Conservation (phyloP, 2,329 filamentous ascomycete species). For the Didymosphaeria variabile region DNA sequence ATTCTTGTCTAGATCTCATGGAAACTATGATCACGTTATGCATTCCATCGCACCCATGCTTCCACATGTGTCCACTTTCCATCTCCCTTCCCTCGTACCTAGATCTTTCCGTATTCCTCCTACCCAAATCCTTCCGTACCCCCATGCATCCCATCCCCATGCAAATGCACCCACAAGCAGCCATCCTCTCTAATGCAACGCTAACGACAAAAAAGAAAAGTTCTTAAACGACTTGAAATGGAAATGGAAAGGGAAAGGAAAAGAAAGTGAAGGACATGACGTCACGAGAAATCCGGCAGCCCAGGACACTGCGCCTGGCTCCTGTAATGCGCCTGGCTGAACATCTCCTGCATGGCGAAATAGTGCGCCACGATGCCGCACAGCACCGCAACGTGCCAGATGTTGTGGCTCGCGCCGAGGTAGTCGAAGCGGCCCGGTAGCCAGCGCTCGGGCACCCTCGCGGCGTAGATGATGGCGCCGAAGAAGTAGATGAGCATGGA, state of each 20-base stretch:
- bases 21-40: too few relatives aligned
- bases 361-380: constrained; percentile 98
- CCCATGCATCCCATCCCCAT: background rate
- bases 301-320: constrained; percentile 46
- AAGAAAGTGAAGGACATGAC: constrained; percentile 2
- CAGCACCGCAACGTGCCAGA: constrained; percentile 95
- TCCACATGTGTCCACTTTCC: too few relatives aligned
- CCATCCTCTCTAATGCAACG: constrained; percentile 11
- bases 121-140: background rate
- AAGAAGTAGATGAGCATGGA: constrained; percentile 84
- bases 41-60: too few relatives aligned
- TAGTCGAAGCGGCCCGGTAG: constrained; percentile 94
- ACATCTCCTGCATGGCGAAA: constrained; percentile 93
- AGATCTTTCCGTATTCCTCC: background rate
- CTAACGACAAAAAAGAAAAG: background rate
- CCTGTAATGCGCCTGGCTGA: constrained; percentile 63
- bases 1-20: too few relatives aligned
- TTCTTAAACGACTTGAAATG: background rate
- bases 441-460: constrained; percentile 92
- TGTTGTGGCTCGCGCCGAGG: constrained; percentile 92
- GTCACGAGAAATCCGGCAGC: constrained; percentile 38
- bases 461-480: constrained; percentile 88
- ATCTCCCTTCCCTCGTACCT: background rate
- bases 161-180: constrained; percentile 3
- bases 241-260: background rate